These are phyloP conservation scores for Chimonanthus praecox DNA, from an alignment of 164 flowering plant genomes.

Conservation along the genomic window DNA sequence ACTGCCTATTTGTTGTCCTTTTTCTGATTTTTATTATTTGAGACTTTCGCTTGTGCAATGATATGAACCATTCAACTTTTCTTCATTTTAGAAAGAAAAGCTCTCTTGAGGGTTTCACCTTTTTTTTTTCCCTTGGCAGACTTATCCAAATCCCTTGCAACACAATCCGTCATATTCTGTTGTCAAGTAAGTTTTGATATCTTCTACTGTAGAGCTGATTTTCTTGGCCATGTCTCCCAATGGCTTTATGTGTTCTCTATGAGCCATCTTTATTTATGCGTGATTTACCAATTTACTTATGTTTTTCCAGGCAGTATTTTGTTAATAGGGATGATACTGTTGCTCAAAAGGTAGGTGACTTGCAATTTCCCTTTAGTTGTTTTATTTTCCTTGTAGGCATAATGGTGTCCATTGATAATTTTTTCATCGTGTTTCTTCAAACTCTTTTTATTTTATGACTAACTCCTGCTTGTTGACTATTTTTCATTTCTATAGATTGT, in stretches of 20 bases:
- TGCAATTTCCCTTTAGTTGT: not conserved
- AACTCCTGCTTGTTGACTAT: not conserved
- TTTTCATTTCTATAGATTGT: constrained; percentile 38
- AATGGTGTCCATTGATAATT: not conserved
- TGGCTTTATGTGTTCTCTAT: not conserved
- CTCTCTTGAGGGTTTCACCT: not conserved
- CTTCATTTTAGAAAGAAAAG: not conserved
- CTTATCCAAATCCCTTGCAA: constrained; percentile 71
- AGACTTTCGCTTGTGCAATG: too few relatives aligned
- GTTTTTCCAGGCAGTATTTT: constrained; percentile 68
- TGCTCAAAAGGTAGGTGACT: constrained; percentile 52
- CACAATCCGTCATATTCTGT: constrained; percentile 82
- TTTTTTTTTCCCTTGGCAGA: constrained; percentile 33
- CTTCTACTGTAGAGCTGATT: not conserved
- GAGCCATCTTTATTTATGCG: not conserved
- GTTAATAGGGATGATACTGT: constrained; percentile 79
- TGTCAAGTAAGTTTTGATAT: constrained; percentile 55
- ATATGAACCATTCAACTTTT: too few relatives aligned
- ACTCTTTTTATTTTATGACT: not conserved
- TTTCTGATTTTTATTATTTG: too few relatives aligned
- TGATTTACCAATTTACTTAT: not conserved
- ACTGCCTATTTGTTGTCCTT: too few relatives aligned
- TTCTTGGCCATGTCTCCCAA: not conserved
- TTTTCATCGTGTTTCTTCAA: not conserved
- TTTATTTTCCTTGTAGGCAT: not conserved